Base-by-base conservation (phyloP, 2,329 filamentous ascomycete genomes). In the Aureobasidium sp. region DNA sequence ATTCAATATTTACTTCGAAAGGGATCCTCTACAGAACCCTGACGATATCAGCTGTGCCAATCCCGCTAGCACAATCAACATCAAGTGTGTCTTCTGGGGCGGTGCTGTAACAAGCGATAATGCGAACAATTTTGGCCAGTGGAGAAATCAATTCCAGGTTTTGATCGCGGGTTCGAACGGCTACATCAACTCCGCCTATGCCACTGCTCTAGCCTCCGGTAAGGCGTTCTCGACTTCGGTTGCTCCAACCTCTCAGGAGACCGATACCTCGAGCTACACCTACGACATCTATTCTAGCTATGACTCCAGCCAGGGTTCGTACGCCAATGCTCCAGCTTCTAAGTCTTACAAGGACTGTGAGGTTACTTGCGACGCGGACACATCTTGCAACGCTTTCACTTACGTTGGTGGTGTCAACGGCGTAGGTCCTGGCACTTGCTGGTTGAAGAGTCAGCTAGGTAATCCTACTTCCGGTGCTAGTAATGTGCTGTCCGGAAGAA, bases 161-260 rank as follows among this genome's bases (percentile, higher is more conserved):
- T 67, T 76, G 55, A 74, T 77, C 56, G 75, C 71, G 42, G 75
- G 68, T 9, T 72, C 69, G 55, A 77, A 77, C 66, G 75, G 75
- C 31, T 76, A 77, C 69, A 69, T 74, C 27, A 54, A 48, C 23
- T 48, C 45, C 9, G n/a, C n/a, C 13, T 59, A 47, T 15, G 55
- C 55, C 54, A 9, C 15, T 29, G n/a, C 55, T 59, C n/a, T n/a
- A n/a, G n/a, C n/a, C 20, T 40, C 55, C 67, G 67, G 29, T 36
- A 65, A 29, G 51, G 67, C 2, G 59, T 63, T 40, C 55, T 58
- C 42, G 51, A 69, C 60, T 7, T 42, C 48, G 54, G 27, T 11
- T 6, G 47, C 60, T 53, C 13, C 33, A 8, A 18, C 47, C 38
- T 23, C 48, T 42, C n/a, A n/a, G n/a, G 48, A 47, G 5, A 69